phyloP scores from a whole-genome alignment of 371 early-diverging fungal species.

The Mortierella sp. region DNA sequence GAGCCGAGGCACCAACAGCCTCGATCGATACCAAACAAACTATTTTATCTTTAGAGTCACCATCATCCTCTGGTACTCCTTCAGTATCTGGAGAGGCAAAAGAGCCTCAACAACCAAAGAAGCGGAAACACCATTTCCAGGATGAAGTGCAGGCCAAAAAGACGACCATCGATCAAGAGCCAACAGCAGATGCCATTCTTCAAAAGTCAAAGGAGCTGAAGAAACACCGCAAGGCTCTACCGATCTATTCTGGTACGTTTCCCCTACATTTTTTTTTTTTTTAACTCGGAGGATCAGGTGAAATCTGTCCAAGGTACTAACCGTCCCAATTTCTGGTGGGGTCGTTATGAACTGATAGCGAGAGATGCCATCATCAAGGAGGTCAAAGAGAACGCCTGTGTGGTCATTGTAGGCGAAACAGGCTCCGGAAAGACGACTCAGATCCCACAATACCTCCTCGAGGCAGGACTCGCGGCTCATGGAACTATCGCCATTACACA shows the following conservation, averaged over 20 bases:
- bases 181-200: constrained; percentile 29
- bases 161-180: constrained; percentile 23
- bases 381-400: constrained; percentile 62
- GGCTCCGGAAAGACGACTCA: constrained; percentile 78
- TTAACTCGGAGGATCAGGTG: too few species aligned
- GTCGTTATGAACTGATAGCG: too few species aligned
- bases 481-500: constrained; percentile 94
- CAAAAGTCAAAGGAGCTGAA: constrained; percentile 37
- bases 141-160: constrained; percentile 24
- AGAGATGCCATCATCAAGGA: constrained; percentile 66
- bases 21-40: too few species aligned
- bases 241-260: constrained; percentile 55
- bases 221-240: constrained; percentile 56
- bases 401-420: constrained; percentile 74
- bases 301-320: too few species aligned
- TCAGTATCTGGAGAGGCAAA: constrained; percentile 5
- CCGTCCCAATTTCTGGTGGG: too few species aligned
- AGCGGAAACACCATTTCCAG: constrained; percentile 23
- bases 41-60: too few species aligned
- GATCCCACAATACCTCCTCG: constrained; percentile 90
- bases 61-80: neutral
- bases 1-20: too few species aligned
- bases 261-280: neutral
- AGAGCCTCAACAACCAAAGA: constrained; percentile 26
- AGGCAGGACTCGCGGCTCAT: constrained; percentile 72